phyloP scores from a whole-genome alignment of 75 land plant genomes.

The Sequoiadendron giganteum region DNA sequence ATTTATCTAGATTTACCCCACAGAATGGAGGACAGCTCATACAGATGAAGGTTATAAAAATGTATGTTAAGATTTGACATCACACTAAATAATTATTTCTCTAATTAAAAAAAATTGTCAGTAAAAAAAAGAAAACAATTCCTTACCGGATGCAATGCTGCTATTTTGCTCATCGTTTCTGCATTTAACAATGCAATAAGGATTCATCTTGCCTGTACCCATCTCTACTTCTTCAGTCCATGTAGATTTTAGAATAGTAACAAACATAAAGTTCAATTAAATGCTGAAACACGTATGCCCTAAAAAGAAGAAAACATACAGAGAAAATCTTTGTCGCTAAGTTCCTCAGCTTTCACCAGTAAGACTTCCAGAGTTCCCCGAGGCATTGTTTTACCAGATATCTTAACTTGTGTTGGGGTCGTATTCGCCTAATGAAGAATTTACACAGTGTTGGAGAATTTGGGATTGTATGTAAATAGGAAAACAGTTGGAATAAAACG shows the following conservation, averaged over 20 bases:
- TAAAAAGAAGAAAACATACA: constrained; percentile 12
- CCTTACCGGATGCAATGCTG: constrained; percentile 44
- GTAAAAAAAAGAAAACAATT: background rate
- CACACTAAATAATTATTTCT: no score
- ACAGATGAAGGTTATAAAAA: no score
- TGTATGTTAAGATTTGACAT: no score
- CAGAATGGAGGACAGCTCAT: no score
- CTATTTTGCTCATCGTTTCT: constrained; percentile 60
- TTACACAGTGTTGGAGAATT: no score
- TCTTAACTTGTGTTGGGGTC: no score
- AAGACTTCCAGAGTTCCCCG: constrained; percentile 50
- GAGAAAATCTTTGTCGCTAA: constrained; percentile 44
- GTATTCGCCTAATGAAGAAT: no score
- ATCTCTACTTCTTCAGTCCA: background rate
- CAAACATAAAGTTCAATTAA: background rate
- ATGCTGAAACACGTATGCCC: background rate
- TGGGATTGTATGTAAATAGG: no score
- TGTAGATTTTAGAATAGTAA: background rate
- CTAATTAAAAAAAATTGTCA: no score
- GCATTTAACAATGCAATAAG: constrained; percentile 52
- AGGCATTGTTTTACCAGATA: constrained; percentile 22
- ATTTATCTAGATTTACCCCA: no score
- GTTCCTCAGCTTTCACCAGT: constrained; percentile 46
- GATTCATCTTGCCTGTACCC: constrained; percentile 54
- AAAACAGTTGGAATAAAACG: no score